A percentile compares a stretch with the other conserved stretches of the same genome.
phyloP scores from a whole-genome alignment of 2,329 filamentous ascomycete genomes.

The Aspergillus pseudoglaucus region DNA sequence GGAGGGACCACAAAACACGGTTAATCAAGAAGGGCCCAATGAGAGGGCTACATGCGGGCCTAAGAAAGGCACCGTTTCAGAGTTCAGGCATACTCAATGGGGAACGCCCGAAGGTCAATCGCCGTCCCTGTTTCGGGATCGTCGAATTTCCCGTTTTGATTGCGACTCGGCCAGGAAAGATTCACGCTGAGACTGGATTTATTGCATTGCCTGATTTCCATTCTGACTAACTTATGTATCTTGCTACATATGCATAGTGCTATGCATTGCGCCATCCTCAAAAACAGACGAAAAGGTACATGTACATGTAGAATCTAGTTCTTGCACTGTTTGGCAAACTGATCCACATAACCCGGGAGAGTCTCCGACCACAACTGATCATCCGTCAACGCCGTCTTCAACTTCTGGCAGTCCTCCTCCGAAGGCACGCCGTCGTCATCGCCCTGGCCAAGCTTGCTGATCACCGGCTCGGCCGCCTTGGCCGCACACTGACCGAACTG shows the following conservation, averaged over 20 bases:
- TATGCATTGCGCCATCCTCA: no score
- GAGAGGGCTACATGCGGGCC: no score
- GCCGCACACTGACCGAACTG: constrained; percentile 3
- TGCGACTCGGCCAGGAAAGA: neutral
- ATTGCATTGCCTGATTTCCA: no score
- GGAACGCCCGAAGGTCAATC: neutral
- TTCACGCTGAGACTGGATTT: neutral
- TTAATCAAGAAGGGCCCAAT: no score
- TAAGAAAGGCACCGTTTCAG: neutral
- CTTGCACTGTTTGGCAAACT: constrained; percentile 4
- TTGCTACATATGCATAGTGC: no score
- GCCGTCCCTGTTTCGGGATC: neutral
- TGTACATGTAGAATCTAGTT: constrained; percentile 2
- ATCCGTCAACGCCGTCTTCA: constrained; percentile 3
- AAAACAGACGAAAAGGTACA: no score
- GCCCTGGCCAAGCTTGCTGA: constrained; percentile 1
- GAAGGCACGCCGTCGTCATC: neutral
- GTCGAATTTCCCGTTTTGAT: neutral
- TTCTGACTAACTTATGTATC: no score
- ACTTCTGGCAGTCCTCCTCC: constrained; percentile 4
- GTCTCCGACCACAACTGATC: constrained; percentile 5
- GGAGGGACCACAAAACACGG: no score
- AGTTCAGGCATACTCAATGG: neutral
- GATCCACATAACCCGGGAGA: constrained; percentile 4
- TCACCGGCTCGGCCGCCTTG: constrained; percentile 5